Evolutionary conservation across 1,284 basidiomycete genomes (phyloP), one percentile per base, ranked within the genome.

Genomic region (Puccinia coronata): DNA sequence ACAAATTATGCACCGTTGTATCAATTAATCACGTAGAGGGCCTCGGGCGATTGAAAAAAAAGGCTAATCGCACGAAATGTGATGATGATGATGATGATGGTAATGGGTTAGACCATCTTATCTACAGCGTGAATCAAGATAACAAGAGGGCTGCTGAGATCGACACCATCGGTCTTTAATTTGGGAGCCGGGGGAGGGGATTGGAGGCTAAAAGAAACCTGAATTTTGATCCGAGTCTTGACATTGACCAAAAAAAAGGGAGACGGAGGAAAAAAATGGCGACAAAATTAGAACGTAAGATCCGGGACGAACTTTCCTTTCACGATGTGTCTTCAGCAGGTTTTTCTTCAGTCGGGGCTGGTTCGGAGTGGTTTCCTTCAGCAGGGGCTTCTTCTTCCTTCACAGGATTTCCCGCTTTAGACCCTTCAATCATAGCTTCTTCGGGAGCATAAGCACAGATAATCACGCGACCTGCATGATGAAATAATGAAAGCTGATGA

Each of bases 361-460:
- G n/a, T n/a, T n/a, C n/a, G n/a, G n/a, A n/a, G n/a, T n/a, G n/a
- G n/a, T n/a, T n/a, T n/a, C n/a, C n/a, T n/a, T 31, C 18, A 11
- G 57, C 28, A 14, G 57, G 57, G 6, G 1, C 34, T 41, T 69
- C 69, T 51, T 71, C 82, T 79, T 39, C 73, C 12, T 61, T 34
- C 28, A 49, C 39, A 23, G 43, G 36, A 63, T 57, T 23, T 34
- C 18, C 63, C 76, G 69, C 28, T 23, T 49, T 34, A 28, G 47
- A 55, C 49, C 70, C 70, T 49, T 85, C 84, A 67, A 83, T 82
- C 76, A 85, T 82, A 18, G 82, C 59, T 49, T 84, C 84, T 51
- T 83, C 83, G 5, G 82, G 80, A 12, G 85, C 85, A 72, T 84
- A 85, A 5, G 85, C 85, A 75, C 85, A 85, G 57, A 85, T 85